phyloP scores from a whole-genome alignment of 2,329 filamentous ascomycete species.

The Myriosclerotinia scirpicola region DNA sequence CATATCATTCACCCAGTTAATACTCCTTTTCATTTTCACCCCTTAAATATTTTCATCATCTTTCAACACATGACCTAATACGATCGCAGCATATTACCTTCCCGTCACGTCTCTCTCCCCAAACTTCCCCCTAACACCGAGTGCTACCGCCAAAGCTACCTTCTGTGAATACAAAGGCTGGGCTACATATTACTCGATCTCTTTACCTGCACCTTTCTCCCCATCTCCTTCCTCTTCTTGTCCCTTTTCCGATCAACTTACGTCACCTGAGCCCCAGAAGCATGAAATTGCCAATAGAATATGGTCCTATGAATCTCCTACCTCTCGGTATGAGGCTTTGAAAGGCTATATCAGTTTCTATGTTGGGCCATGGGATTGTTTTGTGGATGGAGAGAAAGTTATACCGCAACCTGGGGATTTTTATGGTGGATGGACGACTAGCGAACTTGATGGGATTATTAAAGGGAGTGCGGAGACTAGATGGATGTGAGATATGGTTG shows the following conservation, averaged over 20 bases:
- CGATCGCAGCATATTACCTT: conserved; percentile 56
- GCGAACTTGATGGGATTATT: conserved; percentile 55
- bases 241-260: not conserved
- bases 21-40: not conserved
- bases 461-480: conserved; percentile 44
- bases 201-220: conserved; percentile 40
- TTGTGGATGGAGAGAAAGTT: conserved; percentile 60
- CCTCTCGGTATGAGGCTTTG: conserved; percentile 51
- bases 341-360: conserved; percentile 60
- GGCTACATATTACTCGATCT: conserved; percentile 58
- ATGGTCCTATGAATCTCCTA: conserved; percentile 60
- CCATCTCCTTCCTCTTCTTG: conserved; percentile 26
- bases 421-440: conserved; percentile 64
- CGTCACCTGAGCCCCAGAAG: conserved; percentile 30
- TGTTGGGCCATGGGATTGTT: conserved; percentile 61
- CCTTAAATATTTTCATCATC: not conserved
- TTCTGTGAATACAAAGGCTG: conserved; percentile 63
- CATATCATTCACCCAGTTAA: conserved; percentile 59
- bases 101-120: conserved; percentile 51
- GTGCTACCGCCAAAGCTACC: conserved; percentile 45
- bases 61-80: conserved; percentile 19
- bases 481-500: conserved; percentile 27
- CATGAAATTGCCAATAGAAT: conserved; percentile 50
- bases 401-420: conserved; percentile 61
- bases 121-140: conserved; percentile 45